Evolutionary conservation across 208 protist genomes (phyloP).

Genomic region (Leishmania arabica): DNA sequence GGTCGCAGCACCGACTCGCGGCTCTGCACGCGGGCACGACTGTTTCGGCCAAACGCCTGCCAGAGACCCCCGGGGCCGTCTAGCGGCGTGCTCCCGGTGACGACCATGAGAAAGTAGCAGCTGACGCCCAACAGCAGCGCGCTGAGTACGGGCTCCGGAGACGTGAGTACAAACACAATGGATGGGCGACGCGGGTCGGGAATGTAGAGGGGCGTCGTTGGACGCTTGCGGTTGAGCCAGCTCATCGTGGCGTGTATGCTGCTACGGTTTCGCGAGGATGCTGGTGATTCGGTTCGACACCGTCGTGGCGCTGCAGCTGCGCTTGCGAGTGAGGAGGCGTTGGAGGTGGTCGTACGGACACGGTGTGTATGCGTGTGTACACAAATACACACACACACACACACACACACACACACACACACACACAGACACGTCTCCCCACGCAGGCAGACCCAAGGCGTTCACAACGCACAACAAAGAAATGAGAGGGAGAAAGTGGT

Average conservation of each 20-base stretch:
- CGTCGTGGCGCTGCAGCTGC: background rate
- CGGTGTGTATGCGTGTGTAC: no score
- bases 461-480: no score
- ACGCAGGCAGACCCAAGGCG: background rate
- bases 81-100: conserved; percentile 14
- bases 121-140: background rate
- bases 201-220: conserved; percentile 22
- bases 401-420: no score
- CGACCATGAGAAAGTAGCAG: conserved; percentile 11
- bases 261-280: background rate
- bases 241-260: background rate
- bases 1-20: conserved; percentile 27
- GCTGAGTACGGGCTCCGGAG: conserved; percentile 20
- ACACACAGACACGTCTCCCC: no score
- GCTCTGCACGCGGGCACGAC: conserved; percentile 25
- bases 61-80: conserved; percentile 18
- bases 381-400: no score
- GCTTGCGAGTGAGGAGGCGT: background rate
- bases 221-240: background rate
- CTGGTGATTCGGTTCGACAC: background rate
- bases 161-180: conserved; percentile 10
- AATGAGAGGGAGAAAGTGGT: background rate
- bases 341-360: background rate
- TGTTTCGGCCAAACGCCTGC: conserved; percentile 25
- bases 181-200: conserved; percentile 25